phyloP scores from a whole-genome alignment of 352 stramenopile species.

The Pythium folliculosum region DNA sequence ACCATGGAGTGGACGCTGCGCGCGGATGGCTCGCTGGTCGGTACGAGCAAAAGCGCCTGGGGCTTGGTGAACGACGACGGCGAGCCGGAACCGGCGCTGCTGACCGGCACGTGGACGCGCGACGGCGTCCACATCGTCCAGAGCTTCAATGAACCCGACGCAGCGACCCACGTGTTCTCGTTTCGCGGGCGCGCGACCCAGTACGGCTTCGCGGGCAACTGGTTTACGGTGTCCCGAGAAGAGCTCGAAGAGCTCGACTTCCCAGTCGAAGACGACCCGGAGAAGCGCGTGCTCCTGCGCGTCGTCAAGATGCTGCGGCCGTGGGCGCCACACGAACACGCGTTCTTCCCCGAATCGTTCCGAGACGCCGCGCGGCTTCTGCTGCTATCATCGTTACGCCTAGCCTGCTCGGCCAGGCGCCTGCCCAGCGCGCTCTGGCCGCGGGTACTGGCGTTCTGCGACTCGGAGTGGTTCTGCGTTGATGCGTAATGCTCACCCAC shows the following conservation, averaged over 20 bases:
- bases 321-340: slow-evolving; percentile 3
- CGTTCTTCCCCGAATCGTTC: slow-evolving; percentile 5
- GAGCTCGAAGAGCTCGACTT: not conserved
- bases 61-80: not conserved
- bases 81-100: not conserved
- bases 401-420: not conserved
- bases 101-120: slow-evolving; percentile 6
- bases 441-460: too few species aligned
- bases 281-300: not conserved
- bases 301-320: slow-evolving; percentile 5
- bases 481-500: not conserved
- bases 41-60: not conserved
- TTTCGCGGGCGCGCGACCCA: not conserved
- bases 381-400: slow-evolving; percentile 3
- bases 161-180: not conserved
- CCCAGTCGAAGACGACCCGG: not conserved
- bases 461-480: slow-evolving; percentile 7
- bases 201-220: not conserved
- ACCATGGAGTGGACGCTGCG: not conserved
- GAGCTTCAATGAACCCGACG: too few species aligned
- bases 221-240: not conserved
- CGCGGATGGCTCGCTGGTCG: not conserved
- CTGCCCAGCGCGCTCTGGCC: slow-evolving; percentile 1
- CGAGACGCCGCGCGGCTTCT: not conserved
- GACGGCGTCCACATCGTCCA: not conserved